Evolutionary conservation across 2,329 filamentous ascomycete genomes (phyloP), one percentile per base, ranked within the genome.

Genomic region (Diaporthe eres): DNA sequence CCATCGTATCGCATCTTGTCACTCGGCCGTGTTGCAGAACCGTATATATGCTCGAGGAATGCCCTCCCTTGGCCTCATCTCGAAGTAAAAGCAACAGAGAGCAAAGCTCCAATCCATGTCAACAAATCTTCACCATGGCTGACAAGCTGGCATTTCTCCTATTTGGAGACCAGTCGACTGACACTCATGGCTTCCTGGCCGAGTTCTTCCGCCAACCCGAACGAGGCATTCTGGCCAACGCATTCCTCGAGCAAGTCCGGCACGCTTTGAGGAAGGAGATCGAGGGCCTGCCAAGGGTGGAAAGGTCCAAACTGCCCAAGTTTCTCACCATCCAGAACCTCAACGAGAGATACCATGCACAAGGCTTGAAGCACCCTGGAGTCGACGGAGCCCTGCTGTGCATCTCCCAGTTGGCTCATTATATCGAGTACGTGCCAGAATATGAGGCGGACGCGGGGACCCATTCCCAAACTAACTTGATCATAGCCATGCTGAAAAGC

Each of bases 81-180:
- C 28, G 47, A 37, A 76, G 71, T 49, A 63, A 72, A 6, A 39
- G 55, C 44, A 77, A 34, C 49, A 67, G 51, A 78, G 42, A 63
- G 71, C 49, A 57, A 47, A 65, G 42, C 31, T 58, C 28, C 28
- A 74, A 77, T 77, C 76, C 75, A 80, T 79, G 79, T 78, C 78
- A 77, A 81, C 78, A 78, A 77, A 71, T 72, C 55, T 80, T 79
- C 82, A 85, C 77, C 77, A 88, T 88, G 86, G 85, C 83, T 80
- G 83, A 85, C 82, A 83, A 86, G 81, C 84, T 89, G 83, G 85
- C 86, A 71, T 90, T 88, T 82, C 88, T 93, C 82, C 89, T 94
- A 77, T 93, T 94, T 82, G 92, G 92, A 85, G 92, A 94, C 81
- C 92, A 94, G 84, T 94, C 92, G 76, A 88, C 91, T 80, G 91